Evolutionary conservation across 805 yeast species (phyloP).

Genomic region (Suhomyces canberraensis): DNA sequence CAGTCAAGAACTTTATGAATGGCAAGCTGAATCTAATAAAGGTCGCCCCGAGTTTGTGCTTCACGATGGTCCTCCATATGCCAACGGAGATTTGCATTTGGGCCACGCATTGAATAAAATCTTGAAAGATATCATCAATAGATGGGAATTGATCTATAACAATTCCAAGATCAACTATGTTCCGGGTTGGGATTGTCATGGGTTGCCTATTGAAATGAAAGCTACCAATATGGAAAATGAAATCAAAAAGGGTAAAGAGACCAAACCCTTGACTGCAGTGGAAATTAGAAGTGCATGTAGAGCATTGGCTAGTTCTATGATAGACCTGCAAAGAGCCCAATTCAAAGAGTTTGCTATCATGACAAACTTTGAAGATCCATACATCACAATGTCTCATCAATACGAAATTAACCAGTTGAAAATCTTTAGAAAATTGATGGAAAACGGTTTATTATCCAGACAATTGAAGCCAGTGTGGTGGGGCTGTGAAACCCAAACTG

Average conservation of each 20-base stretch:
- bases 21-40: slow-evolving; percentile 38
- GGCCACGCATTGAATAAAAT: slow-evolving; percentile 92
- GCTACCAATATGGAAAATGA: slow-evolving; percentile 42
- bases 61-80: slow-evolving; percentile 99
- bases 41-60: slow-evolving; percentile 47
- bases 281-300: slow-evolving; percentile 66
- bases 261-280: slow-evolving; percentile 30
- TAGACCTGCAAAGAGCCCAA: slow-evolving; percentile 57
- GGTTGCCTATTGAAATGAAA: slow-evolving; percentile 91
- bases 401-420: slow-evolving; percentile 75
- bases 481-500: slow-evolving; percentile 93
- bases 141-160: slow-evolving; percentile 58
- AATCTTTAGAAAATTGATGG: slow-evolving; percentile 64
- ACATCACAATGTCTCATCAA: slow-evolving; percentile 65
- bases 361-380: slow-evolving; percentile 76
- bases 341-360: slow-evolving; percentile 74
- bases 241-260: slow-evolving; percentile 13
- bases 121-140: slow-evolving; percentile 76
- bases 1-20: slow-evolving; percentile 58
- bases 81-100: slow-evolving; percentile 88
- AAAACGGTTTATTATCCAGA: slow-evolving; percentile 67
- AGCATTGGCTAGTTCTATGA: slow-evolving; percentile 65
- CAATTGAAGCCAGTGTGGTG: slow-evolving; percentile 95
- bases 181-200: slow-evolving; percentile 99
- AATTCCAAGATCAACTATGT: slow-evolving; percentile 65